Evolutionary conservation across 306 rosid genomes (phyloP).

Genomic region (Quercus wislizeni): DNA sequence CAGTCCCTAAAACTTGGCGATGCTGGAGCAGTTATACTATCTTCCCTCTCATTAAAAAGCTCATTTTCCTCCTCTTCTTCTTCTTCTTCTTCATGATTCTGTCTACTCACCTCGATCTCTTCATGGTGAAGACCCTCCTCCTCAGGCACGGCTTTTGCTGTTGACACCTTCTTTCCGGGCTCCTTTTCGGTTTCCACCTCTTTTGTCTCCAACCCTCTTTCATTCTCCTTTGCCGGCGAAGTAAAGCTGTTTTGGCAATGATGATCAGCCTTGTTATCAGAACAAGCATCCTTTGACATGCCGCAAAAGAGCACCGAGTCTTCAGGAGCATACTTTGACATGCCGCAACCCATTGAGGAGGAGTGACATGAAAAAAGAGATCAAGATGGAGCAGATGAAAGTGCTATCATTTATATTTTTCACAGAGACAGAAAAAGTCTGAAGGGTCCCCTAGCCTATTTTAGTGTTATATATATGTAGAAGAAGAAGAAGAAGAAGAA

Average conservation of each 20-base stretch:
- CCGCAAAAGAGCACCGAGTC: not conserved
- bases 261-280: too few species aligned
- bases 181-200: not conserved
- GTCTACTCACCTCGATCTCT: too few species aligned
- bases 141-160: not conserved
- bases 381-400: not conserved
- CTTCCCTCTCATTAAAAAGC: not conserved
- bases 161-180: not conserved
- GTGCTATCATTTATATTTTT: not conserved
- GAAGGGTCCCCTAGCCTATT: too few species aligned
- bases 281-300: not conserved
- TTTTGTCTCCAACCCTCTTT: not conserved
- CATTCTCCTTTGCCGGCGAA: not conserved
- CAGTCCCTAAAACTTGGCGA: constrained; percentile 36
- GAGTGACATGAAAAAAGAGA: not conserved
- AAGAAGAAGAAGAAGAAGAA: not conserved
- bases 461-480: not conserved
- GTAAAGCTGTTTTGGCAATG: not conserved
- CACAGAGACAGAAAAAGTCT: not conserved
- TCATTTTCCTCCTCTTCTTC: not conserved
- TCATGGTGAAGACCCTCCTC: not conserved
- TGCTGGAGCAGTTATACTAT: constrained; percentile 2
- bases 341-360: constrained; percentile 63
- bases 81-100: constrained; percentile 1
- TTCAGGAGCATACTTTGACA: constrained; percentile 28